Evolutionary conservation across 2,329 filamentous ascomycete species (phyloP).

Genomic region (Paecilomyces fulvus): DNA sequence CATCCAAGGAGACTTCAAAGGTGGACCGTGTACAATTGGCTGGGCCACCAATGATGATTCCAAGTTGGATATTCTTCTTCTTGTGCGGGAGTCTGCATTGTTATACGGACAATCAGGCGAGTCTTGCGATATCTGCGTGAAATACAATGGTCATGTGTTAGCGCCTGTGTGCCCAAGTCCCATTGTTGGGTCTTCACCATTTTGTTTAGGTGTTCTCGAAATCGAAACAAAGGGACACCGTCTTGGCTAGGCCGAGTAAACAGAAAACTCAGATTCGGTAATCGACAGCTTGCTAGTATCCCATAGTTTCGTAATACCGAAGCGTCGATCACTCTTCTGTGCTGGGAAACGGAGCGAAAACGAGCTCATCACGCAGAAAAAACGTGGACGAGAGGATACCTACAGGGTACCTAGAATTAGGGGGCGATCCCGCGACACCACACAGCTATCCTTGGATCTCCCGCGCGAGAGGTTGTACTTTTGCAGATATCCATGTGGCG

Average conservation of each 20-base stretch:
- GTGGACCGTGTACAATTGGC: not conserved
- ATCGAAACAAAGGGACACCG: not conserved
- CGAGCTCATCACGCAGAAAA: not conserved
- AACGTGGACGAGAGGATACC: not conserved
- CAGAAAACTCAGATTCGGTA: not conserved
- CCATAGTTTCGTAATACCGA: not conserved
- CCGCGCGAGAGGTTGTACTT: not conserved
- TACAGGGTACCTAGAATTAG: not conserved
- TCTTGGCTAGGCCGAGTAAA: not conserved
- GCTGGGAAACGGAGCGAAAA: not conserved
- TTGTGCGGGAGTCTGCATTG: not conserved
- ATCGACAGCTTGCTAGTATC: not conserved
- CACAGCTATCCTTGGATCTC: not conserved
- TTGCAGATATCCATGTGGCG: not conserved
- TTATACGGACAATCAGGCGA: not conserved
- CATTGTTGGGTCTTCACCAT: not conserved
- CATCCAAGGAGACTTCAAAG: not conserved
- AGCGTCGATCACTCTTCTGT: not conserved
- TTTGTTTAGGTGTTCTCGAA: not conserved
- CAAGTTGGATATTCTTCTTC: not conserved
- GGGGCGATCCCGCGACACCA: not conserved
- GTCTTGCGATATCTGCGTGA: not conserved
- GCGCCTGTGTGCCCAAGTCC: not conserved
- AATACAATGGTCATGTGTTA: not conserved
- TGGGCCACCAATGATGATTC: not conserved